Evolutionary conservation across 805 yeast genomes (phyloP), one percentile per base, ranked within the genome.

Genomic region (Barnettozyma pratensis): DNA sequence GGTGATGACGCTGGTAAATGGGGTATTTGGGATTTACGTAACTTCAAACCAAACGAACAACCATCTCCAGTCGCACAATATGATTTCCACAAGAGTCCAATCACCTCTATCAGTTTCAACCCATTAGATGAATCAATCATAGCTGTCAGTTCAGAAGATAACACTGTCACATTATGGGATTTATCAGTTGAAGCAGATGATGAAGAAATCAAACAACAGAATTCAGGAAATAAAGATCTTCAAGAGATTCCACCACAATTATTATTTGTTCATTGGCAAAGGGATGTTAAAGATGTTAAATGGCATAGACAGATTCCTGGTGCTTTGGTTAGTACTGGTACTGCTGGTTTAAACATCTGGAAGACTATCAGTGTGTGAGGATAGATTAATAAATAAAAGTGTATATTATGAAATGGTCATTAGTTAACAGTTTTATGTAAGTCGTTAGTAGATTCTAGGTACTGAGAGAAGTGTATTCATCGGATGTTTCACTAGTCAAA

Each of bases 231-330:
- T 38, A 77, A 78, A 57, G 97, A 91, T 59, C 73, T 94, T 56
- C 83, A 83, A 56, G 95, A 86, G 60, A 87, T 92, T 54, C 99
- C 99, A 14, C 94, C 98, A 26, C 99, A 94, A 69, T 75, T 94
- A 60, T 73, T 94, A 65, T 94, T 94, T 71, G 96, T 92, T 41
- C 99, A 94, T 67, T 94, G 98, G 98, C 99, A 94, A 73, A 83
- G 83, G 59, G 95, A 94, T 62, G 97, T 92, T 47, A 94, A 94
- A 73, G 99, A 94, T 66, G 97, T 92, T 43, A 87, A 95, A 70
- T 94, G 99, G 99, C 97, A 92, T 69, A 81, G 74, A 62, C 98
- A 94, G 72, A 87, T 94, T 48, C 99, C 99, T 3, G 99, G 99
- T 42, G 84, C 96, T 56, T 76, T 94, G 62, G 89, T 90, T 14